A percentile compares a stretch with the other conserved stretches of the same genome.
These are phyloP conservation scores for Cryptococcus sp. DNA, from an alignment of 1,284 basidiomycete species.

Conservation along the genomic window DNA sequence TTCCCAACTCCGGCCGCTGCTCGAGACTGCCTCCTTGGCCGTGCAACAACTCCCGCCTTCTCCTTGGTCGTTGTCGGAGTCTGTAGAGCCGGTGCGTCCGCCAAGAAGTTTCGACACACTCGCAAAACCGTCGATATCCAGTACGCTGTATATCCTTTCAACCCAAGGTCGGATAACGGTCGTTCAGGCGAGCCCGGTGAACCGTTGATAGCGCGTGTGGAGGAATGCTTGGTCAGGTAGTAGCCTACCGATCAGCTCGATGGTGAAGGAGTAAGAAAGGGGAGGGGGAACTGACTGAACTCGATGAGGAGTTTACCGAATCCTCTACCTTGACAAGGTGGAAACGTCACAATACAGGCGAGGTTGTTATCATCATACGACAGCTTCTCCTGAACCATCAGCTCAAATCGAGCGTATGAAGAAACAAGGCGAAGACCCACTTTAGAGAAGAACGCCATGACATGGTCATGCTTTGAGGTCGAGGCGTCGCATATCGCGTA, in stretches of 20 bases:
- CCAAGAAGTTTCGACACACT: conserved; percentile 60
- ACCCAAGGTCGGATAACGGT: conserved; percentile 85
- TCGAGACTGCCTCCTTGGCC: too few species aligned
- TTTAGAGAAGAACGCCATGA: conserved; percentile 94
- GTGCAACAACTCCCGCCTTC: too few species aligned
- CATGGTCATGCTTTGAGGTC: conserved; percentile 68
- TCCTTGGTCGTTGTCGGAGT: conserved; percentile 5
- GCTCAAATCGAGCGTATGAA: neutral
- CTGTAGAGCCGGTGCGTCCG: conserved; percentile 18
- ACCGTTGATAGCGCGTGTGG: conserved; percentile 49
- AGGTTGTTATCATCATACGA: conserved; percentile 97
- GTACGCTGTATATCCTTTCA: conserved; percentile 83
- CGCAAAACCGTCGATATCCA: conserved; percentile 83
- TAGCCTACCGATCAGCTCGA: conserved; percentile 59
- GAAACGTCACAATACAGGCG: conserved; percentile 92
- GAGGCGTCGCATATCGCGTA: conserved; percentile 84
- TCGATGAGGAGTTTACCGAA: conserved; percentile 97
- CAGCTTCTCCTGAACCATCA: conserved; percentile 69
- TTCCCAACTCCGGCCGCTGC: too few species aligned
- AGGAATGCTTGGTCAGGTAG: conserved; percentile 65
- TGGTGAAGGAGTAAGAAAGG: neutral
- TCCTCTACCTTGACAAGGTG: conserved; percentile 82
- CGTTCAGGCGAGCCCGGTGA: conserved; percentile 89
- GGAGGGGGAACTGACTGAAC: conserved; percentile 63
- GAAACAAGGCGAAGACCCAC: conserved; percentile 45